Evolutionary conservation across 805 yeast species (phyloP), one percentile per base, ranked within the genome.

Genomic region (Starmerella sp.): DNA sequence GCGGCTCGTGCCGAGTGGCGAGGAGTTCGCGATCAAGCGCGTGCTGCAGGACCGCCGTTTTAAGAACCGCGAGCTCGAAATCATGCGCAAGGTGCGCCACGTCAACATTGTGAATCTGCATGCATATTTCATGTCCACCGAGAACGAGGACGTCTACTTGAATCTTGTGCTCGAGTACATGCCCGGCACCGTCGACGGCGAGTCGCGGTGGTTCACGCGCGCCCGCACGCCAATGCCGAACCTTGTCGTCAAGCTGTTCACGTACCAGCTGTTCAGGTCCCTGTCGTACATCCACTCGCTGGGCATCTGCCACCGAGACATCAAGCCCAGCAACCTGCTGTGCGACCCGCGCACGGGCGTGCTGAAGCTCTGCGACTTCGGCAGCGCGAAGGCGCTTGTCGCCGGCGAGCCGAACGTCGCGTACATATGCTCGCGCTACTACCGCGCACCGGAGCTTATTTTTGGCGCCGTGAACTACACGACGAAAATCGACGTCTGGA

Each of bases 391-490:
- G 71, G 83, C 86, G 52, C 77, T 93, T 54, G 86, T 85, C 47
- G 93, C 96, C 7, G 76, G 78, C 4, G 97, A 93, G 69, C 96
- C 96, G 45, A 93, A 91, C 67, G 97, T 93, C 30, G 84, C 95
- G 7, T 93, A 93, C 70, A 93, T 93, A 52, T 93, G 98, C 71
- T 89, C 97, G 17, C 78, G 98, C 63, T 93, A 91, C 72, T 93
- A 93, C 71, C 77, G 98, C 55, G 98, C 98, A 6, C 98, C 98
- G 0, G 98, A 93, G 71, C 79, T 93, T 63, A 93, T 93, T 57
- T 93, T 93, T 73, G 98, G 97, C 17, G 95, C 97, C 13, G 85
- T 95, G 31, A 87, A 90, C 70, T 93, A 93, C 71, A 88, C 97
- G 7, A 89, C 97, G 34, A 90, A 91, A 69, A 93, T 93, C 61